These are phyloP conservation scores for Heliamphora pulchella DNA, from an alignment of 179 eudicot species.

Conservation along the genomic window DNA sequence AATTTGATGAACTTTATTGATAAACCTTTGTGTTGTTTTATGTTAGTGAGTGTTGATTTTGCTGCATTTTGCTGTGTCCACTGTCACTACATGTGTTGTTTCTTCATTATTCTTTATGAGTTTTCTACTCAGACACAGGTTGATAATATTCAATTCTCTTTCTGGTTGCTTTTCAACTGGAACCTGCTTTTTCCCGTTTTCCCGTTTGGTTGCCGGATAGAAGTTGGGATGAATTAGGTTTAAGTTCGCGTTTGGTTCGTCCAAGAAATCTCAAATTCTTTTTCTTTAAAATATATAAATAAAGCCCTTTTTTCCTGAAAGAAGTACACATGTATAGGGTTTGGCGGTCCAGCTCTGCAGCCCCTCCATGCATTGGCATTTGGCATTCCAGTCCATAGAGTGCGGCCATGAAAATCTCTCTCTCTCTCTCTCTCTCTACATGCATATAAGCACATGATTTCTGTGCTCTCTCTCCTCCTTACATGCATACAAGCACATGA, in stretches of 20 bases:
- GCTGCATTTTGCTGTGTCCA: conserved; percentile 43
- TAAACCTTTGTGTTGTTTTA: neutral
- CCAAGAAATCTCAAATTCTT: neutral
- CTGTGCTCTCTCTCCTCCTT: fast-evolving
- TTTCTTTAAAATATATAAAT: neutral
- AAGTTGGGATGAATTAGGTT: conserved; percentile 12
- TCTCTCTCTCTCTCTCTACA: neutral
- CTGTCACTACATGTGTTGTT: conserved; percentile 15
- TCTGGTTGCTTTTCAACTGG: conserved; percentile 55
- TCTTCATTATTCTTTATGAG: neutral
- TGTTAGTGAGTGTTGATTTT: conserved; percentile 14
- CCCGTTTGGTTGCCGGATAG: conserved; percentile 53
- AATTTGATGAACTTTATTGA: neutral
- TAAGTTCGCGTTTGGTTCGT: neutral
- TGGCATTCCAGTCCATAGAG: conserved; percentile 13
- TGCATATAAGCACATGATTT: neutral
- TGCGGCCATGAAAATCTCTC: neutral
- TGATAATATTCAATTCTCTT: conserved; percentile 30
- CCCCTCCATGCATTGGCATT: conserved; percentile 15
- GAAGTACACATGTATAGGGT: neutral
- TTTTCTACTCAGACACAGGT: conserved; percentile 10
- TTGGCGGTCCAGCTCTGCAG: conserved; percentile 13
- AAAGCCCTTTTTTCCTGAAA: neutral
- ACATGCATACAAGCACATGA: no score
- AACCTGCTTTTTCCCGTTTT: conserved; percentile 54